Evolutionary conservation across 2,329 filamentous ascomycete genomes (phyloP), one percentile per base, ranked within the genome.

Genomic region (Fusarium staphyleae): DNA sequence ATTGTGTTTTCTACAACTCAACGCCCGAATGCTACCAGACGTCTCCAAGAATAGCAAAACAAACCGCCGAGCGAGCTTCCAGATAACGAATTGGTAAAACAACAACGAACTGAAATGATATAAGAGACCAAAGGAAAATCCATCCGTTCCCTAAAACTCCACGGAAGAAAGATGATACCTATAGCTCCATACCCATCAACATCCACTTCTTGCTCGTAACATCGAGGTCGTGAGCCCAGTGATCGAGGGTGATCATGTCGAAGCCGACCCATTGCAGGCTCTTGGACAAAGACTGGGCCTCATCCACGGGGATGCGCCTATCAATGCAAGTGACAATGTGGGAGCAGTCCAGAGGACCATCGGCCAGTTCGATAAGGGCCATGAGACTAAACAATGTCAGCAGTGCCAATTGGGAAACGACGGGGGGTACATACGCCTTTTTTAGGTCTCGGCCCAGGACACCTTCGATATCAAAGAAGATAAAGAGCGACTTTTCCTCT

Each of bases 181-280:
- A 96, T 52, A 93, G 78, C 72, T 96, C 92, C 86, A 96, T 95
- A 59, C 87, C 87, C 80, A 96, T 85, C 71, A 96, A 91, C 53
- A 96, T 74, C 93, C 93, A 97, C 67, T 81, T 81, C 45, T 86
- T 77, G 76, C 91, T 96, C 43, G 89, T 86, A 46, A 87, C 81
- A 59, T 89, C 84, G 48, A 82, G 71, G 32, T 80, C 79, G 37
- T 80, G 77, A 13, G 84, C 82, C 88, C 91, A 96, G 65, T 85
- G 83, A 64, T 92, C 87, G 35, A 97, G 80, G 18, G 90, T 93
- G 42, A 86, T 87, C 63, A 93, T 82, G 70, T 90, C 89, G 70
- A 96, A 96, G 48, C 93, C 93, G 61, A 96, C 93, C 93, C 93
- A 97, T 72, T 92, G 90, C 44, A 97, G 83, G 68, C 91, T 93